Base-by-base conservation (phyloP, 495 filamentous ascomycete species). In the Neohortaea acidophila region DNA sequence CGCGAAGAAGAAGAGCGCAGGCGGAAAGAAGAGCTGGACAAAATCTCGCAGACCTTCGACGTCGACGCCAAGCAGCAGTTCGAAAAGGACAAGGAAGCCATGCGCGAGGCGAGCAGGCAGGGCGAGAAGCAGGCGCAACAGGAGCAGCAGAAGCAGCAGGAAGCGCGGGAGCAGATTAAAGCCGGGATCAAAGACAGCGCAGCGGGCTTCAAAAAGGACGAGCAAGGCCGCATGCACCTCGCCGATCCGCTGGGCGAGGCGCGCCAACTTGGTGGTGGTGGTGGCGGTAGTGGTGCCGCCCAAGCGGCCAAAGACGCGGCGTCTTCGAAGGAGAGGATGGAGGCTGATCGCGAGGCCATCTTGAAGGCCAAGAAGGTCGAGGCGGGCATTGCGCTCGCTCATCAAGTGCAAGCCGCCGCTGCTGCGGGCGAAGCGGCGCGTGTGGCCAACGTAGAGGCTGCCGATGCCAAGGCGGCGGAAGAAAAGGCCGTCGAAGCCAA, bases 61-160 rank as follows among this genome's bases (percentile, higher is more conserved):
- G 51, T 50, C 11, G 51, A 57, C 15, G 45, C 45, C 13, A 44
- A 33, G 13, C 49, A 45, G 70, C 58, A 48, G 72, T 89, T 81
- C 79, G 79, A 91, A 52, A 70, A 79, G 51, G 85, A 94, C 53
- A 87, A 81, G 56, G 65, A 71, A 2, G 66, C 75, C 25, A 74
- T 92, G 38, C 63, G 81, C 39, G 57, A 74, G 18, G 75, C 70
- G 32, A 62, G 61, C 36, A 70, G 86, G 59, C 68, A 65, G 45
- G 67, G 54, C 40, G 45, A 55, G 15, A 48, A 40, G 54, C 22
- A 25, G 22, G 12, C 8, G 22, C 13, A 38, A 25, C n/a, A 38
- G 36, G 19, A 22, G 22, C 12, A 25, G 34, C 21, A 10, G 32
- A 34, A 21, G 17, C 10, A 5, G 32, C 7, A 20, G 32, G 32